phyloP scores from a whole-genome alignment of 352 stramenopile genomes.

The Thraustochytrium striatum region DNA sequence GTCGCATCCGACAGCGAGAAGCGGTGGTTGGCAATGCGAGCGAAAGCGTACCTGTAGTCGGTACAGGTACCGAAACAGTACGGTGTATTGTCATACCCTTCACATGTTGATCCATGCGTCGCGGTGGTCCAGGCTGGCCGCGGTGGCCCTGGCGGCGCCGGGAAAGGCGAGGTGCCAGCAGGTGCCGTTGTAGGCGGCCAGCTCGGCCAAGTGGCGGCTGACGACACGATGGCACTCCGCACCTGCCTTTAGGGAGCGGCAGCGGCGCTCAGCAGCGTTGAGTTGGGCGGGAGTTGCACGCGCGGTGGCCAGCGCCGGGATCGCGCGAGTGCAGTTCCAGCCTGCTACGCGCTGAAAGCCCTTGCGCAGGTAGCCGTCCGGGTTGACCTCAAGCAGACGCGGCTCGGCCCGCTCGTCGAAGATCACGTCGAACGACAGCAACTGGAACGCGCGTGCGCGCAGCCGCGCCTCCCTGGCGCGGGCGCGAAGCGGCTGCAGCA shows the following conservation, averaged over 20 bases:
- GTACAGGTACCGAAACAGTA: too few relatives aligned
- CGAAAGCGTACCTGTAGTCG: too few relatives aligned
- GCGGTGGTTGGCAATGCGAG: too few relatives aligned
- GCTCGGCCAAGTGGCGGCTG: not conserved
- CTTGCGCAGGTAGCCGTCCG: not conserved
- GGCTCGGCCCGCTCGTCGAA: not conserved
- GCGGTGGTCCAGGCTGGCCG: too few relatives aligned
- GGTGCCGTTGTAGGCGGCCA: not conserved
- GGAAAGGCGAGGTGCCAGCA: not conserved
- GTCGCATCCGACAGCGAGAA: too few relatives aligned
- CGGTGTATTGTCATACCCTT: too few relatives aligned
- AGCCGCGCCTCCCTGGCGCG: not conserved
- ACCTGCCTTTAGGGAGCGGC: not conserved
- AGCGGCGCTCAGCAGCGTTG: not conserved
- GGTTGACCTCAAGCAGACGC: not conserved
- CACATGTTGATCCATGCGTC: too few relatives aligned
- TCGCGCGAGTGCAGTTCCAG: not conserved
- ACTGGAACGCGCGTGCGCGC: not conserved
- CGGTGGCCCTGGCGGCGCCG: too few relatives aligned
- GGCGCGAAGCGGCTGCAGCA: not conserved
- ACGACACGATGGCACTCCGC: not conserved
- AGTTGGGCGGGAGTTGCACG: not conserved
- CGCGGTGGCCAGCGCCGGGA: not conserved
- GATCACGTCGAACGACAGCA: not conserved
- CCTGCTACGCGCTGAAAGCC: not conserved